Evolutionary conservation across 257 asterid species (phyloP), one percentile per base, ranked within the genome.

Genomic region (Echium plantagineum): DNA sequence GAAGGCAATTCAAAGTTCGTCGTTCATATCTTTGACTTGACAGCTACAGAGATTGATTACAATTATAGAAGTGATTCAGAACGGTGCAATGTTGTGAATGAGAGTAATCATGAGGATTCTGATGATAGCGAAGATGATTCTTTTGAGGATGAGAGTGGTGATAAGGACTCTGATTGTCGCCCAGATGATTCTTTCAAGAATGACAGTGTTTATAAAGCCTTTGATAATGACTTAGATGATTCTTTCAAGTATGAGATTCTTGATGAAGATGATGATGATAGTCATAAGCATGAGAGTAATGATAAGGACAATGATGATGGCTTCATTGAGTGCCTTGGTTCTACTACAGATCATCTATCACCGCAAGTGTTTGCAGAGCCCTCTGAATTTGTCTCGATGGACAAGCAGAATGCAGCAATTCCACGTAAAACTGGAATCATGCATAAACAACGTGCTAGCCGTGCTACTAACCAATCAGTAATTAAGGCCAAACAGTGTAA

Each of bases 1-100:
- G 53, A 18, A 60, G 47, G 62, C 35, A 32, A 5, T 15, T 60
- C 62, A 17, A 30, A 15, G 20, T 67, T 67, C 18, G 9, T 52
- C 6, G 57, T 67, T 12, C 47, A n/a, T 53, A 32, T 60, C 20
- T 60, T 66, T 49, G 60, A 66, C 65, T 21, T 30, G 35, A 58
- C 58, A 9, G 60, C 69, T 54, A 56, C 17, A 15, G 68, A 68
- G 55, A 46, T 62, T 46, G n/a, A 48, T 19, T 30, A 57, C 52
- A 59, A 5, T 2, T 12, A 6, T 13, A 57, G 5, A 6, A 21
- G 16, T 69, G 38, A 24, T 56, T 56, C 42, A 13, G 38, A 16
- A 56, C 24, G 38, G 31, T 2, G 3, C 18, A n/a, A 20, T 56
- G 60, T 5, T 56, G 57, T 18, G 22, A 19, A 53, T 53, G 26